phyloP scores from a whole-genome alignment of 2,329 filamentous ascomycete genomes.

The Fusarium multiceps region DNA sequence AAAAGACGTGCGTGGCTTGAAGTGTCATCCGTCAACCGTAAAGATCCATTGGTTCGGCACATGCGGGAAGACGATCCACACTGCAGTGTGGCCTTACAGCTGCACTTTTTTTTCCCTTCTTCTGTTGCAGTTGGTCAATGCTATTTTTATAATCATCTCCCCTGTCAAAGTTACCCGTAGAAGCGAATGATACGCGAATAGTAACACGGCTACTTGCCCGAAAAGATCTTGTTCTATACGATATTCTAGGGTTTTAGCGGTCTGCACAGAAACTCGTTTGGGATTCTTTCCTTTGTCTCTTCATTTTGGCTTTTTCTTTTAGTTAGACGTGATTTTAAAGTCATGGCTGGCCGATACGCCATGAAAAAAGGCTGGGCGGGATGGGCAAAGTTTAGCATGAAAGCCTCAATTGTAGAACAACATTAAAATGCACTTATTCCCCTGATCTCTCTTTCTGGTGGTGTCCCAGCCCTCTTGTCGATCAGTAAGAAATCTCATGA shows the following conservation, averaged over 20 bases:
- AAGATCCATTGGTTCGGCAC: slow-evolving; percentile 35
- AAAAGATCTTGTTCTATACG: slow-evolving; percentile 12
- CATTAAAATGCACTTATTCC: slow-evolving; percentile 16
- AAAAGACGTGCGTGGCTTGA: slow-evolving; percentile 36
- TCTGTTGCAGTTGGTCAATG: background rate
- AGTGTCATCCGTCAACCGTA: slow-evolving; percentile 30
- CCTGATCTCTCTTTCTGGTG: background rate
- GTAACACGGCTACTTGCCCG: slow-evolving; percentile 19
- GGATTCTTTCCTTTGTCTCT: background rate
- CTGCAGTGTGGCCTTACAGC: slow-evolving; percentile 18
- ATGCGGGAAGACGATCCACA: slow-evolving; percentile 29
- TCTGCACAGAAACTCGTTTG: slow-evolving; percentile 29
- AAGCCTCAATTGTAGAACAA: slow-evolving; percentile 7
- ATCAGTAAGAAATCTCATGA: slow-evolving; percentile 15
- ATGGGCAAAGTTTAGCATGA: background rate
- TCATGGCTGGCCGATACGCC: slow-evolving; percentile 22
- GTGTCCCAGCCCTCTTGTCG: slow-evolving; percentile 14
- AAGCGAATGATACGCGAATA: slow-evolving; percentile 33
- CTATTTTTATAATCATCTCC: background rate
- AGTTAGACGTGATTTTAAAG: background rate
- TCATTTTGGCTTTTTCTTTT: background rate
- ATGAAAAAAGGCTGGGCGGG: slow-evolving; percentile 22
- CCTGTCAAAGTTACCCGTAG: background rate
- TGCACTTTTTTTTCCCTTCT: background rate
- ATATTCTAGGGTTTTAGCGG: slow-evolving; percentile 33